Evolutionary conservation across 768 basidiomycete genomes (phyloP).

Genomic region (Mycena indigotica): DNA sequence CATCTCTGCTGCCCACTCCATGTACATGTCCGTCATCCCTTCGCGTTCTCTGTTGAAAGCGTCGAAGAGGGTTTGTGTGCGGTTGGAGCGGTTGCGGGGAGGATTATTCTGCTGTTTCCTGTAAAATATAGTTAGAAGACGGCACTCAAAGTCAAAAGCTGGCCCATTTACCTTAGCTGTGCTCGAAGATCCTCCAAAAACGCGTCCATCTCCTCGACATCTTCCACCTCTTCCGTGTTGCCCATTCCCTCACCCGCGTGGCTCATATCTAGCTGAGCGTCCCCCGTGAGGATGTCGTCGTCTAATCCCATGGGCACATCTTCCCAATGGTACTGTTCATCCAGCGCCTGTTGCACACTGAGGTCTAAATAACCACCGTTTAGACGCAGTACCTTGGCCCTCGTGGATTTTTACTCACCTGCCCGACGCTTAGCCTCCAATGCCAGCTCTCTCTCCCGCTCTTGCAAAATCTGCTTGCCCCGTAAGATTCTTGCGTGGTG

Average conservation of each 20-base stretch:
- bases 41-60: background rate
- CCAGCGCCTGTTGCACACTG: too few relatives aligned
- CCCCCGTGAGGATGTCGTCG: constrained; percentile 1
- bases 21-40: background rate
- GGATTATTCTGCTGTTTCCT: too few relatives aligned
- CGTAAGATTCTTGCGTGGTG: too few relatives aligned
- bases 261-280: background rate
- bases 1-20: background rate
- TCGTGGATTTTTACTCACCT: too few relatives aligned
- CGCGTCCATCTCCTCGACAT: background rate
- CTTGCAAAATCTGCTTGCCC: background rate
- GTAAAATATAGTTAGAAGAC: too few relatives aligned
- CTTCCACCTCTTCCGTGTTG: background rate
- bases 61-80: background rate
- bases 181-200: background rate
- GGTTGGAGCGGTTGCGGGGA: background rate
- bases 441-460: background rate
- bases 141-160: too few relatives aligned
- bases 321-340: background rate
- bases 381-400: too few relatives aligned
- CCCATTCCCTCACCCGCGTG: constrained; percentile 2
- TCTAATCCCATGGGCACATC: background rate
- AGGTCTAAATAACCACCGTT: too few relatives aligned
- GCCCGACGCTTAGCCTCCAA: background rate
- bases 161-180: too few relatives aligned